phyloP scores from a whole-genome alignment of 2,329 filamentous ascomycete genomes.

The Fusarium paranaense region DNA sequence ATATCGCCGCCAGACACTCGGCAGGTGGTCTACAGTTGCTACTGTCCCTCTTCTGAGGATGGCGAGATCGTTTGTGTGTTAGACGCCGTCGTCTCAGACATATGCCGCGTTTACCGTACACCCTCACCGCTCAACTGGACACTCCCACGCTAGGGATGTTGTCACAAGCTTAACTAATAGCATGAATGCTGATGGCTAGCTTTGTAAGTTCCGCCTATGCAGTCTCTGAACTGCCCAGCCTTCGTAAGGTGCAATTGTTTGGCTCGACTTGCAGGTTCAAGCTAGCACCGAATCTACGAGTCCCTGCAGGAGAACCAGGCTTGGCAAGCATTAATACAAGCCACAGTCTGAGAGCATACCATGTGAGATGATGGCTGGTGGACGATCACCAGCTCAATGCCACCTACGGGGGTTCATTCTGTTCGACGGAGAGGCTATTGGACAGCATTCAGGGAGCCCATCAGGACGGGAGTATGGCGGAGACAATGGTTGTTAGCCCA shows the following conservation, averaged over 20 bases:
- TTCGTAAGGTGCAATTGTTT: not conserved
- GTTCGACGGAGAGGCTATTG: not conserved
- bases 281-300: not conserved
- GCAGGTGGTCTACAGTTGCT: not conserved
- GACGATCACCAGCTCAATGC: not conserved
- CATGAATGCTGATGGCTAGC: not conserved
- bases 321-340: not conserved
- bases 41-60: not conserved
- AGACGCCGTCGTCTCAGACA: not conserved
- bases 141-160: not conserved
- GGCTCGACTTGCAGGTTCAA: not conserved
- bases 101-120: slow-evolving; percentile 22
- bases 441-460: not conserved
- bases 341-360: not conserved
- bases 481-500: not conserved
- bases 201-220: not conserved
- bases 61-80: not conserved
- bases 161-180: not conserved
- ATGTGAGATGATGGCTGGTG: not conserved
- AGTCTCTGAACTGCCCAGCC: not conserved
- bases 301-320: not conserved
- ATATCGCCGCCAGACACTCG: not conserved
- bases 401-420: not conserved
- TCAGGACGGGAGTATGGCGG: not conserved
- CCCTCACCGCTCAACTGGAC: not conserved